phyloP scores from a whole-genome alignment of 2,329 filamentous ascomycete species.

The Xylaria sp. region DNA sequence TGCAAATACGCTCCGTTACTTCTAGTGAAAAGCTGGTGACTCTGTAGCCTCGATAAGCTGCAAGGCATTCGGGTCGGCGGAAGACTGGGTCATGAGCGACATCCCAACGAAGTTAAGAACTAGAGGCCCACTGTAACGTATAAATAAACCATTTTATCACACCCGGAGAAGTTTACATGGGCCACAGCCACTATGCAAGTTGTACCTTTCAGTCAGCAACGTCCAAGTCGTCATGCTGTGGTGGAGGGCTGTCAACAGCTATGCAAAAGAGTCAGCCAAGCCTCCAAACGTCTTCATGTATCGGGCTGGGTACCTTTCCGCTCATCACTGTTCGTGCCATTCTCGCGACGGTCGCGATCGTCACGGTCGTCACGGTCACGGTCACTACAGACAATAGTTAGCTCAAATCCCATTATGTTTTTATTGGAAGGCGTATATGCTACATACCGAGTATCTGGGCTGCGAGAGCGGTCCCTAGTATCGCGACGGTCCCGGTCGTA shows the following conservation, averaged over 20 bases:
- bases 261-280: slow-evolving; percentile 26
- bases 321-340: slow-evolving; percentile 82
- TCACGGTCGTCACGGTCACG: slow-evolving; percentile 70
- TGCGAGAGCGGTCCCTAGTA: slow-evolving; percentile 71
- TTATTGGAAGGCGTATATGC: not conserved
- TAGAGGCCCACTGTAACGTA: slow-evolving; percentile 22
- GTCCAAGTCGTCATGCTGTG: slow-evolving; percentile 92
- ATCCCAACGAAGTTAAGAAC: slow-evolving; percentile 33
- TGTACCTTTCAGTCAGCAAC: slow-evolving; percentile 73
- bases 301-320: slow-evolving; percentile 72
- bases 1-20: slow-evolving; percentile 11
- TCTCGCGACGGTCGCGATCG: slow-evolving; percentile 76
- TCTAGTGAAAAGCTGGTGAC: slow-evolving; percentile 1
- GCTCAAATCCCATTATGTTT: slow-evolving; percentile 4
- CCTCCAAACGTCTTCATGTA: slow-evolving; percentile 9
- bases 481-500: slow-evolving; percentile 59
- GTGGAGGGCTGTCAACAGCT: slow-evolving; percentile 77
- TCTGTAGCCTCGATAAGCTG: slow-evolving; percentile 3
- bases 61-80: slow-evolving; percentile 7
- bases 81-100: slow-evolving; percentile 43
- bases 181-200: slow-evolving; percentile 25
- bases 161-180: slow-evolving; percentile 7
- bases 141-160: slow-evolving; percentile 13
- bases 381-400: slow-evolving; percentile 44
- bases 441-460: slow-evolving; percentile 58